Base-by-base conservation (phyloP, 1,284 basidiomycete species). In the Vanrija sp. region DNA sequence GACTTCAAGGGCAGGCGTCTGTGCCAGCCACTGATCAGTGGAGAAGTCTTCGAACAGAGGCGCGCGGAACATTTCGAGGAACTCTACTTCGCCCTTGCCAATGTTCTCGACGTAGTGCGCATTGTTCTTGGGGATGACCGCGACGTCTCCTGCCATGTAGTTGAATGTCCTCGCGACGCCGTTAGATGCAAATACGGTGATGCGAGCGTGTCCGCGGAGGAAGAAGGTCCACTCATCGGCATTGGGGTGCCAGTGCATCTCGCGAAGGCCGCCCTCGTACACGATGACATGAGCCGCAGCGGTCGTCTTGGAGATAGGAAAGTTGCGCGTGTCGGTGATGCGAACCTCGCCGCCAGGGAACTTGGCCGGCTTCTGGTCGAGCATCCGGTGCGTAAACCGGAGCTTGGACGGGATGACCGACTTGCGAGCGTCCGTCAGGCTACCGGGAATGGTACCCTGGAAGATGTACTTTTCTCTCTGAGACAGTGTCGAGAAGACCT, bases 91-190 rank as follows among this genome's bases (percentile, higher is more conserved):
- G 5, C 81, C 81, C 63, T 86, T 83, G 7, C 85, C 85, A 16
- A 79, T 83, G 65, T 86, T 86, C 74, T 88, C 85, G n/a, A 87
- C 80, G 62, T 85, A 87, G 65, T 86, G 85, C 4, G 83, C 83
- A 80, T 60, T 43, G 51, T 61, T 60, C 46, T 56, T 82, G 9
- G 83, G 72, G 38, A 58, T 67, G 59, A 83, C 83, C 26, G 82
- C 84, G 54, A 87, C 81, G 65, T 87, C 86, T 19, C 85, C 85
- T 49, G 82, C 76, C 75, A 83, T 80, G 67, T 82, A 86, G 65
- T 88, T 81, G 70, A 85, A 88, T 0, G 86, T 88, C 44, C 83
- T 72, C 1, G 87, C 84, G 55, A 84, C 85, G 23, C 79, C 78
- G 55, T 79, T 77, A 2, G 83, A 77, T 2, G 84, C 85, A 63